Evolutionary conservation across 371 early-diverging fungal species (phyloP).

Genomic region (Syncephalastrum racemosum): DNA sequence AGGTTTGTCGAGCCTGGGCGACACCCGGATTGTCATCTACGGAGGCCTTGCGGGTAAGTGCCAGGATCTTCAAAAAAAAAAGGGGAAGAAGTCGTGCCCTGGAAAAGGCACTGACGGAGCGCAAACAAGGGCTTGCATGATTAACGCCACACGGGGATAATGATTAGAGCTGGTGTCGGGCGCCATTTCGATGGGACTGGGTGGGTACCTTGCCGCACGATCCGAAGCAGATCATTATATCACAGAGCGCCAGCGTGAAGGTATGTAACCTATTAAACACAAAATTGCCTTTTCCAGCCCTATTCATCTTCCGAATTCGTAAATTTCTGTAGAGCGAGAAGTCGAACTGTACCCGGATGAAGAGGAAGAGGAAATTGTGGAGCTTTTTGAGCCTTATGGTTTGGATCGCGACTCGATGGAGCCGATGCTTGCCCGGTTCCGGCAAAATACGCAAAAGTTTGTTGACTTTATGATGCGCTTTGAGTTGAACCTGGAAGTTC

Average conservation of each 20-base stretch:
- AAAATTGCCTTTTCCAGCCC: neutral
- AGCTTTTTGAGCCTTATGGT: conserved; percentile 63
- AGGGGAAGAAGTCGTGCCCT: too few relatives aligned
- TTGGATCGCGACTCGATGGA: conserved; percentile 51
- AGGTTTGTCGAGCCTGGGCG: conserved; percentile 63
- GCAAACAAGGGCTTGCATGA: too few relatives aligned
- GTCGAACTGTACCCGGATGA: conserved; percentile 57
- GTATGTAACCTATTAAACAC: conserved; percentile 19
- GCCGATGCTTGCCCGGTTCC: conserved; percentile 59
- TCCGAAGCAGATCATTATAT: conserved; percentile 73
- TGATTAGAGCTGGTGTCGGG: conserved; percentile 63
- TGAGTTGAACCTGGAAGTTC: conserved; percentile 69
- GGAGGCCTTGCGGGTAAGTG: conserved; percentile 67
- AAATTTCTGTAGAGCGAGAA: conserved; percentile 38
- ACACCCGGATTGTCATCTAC: conserved; percentile 60
- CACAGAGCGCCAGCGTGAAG: conserved; percentile 60
- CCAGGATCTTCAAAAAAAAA: too few relatives aligned
- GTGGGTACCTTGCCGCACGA: conserved; percentile 67
- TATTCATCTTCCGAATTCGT: neutral
- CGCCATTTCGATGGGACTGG: conserved; percentile 59
- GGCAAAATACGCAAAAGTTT: conserved; percentile 55
- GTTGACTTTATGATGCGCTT: conserved; percentile 80
- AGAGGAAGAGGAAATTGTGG: conserved; percentile 68
- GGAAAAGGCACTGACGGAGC: too few relatives aligned
- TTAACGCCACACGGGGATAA: too few relatives aligned